Evolutionary conservation across 2,329 filamentous ascomycete species (phyloP), one percentile per base, ranked within the genome.

Genomic region (Triangularia setosa): DNA sequence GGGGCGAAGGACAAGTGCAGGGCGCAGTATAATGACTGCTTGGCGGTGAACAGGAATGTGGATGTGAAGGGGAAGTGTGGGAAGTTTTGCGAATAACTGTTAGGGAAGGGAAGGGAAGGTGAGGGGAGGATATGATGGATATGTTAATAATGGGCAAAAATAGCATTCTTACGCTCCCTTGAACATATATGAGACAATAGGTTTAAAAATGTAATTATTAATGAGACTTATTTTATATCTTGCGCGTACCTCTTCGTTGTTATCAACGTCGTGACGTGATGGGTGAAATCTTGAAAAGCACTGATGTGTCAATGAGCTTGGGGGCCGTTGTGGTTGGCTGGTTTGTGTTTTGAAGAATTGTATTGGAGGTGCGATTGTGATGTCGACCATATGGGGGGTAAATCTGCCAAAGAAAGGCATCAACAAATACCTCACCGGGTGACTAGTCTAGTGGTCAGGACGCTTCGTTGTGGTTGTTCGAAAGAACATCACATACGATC

Each of bases 21-120:
- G 64, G 73, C 75, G 21, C 83, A 85, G 76, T 82, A 82, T 69
- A 67, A 68, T 3, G 82, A 84, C 70, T 85, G 83, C 66, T 69
- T 83, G 64, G 57, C 40, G 14, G 72, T 74, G 27, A 85, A 86
- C 73, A 72, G 69, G 65, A 68, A 73, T 12, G 73, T 79, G 28
- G 74, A 74, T 48, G 75, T 73, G 4, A 67, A 67, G 7, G 72
- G 73, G 33, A 78, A 81, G 69, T 84, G 82, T 23, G 58, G 60
- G 2, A 58, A 52, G 33, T 65, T 61, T 62, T 57, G 58, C 1
- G 40, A 48, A n/a, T 48, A 48, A 48, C 12, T 25, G n/a, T 23
- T 2, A 74, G 64, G 55, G 52, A 27, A 23, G 8, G 23, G 24
- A 27, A 27, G 21, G 24, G 82, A 72, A 66, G 75, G 75, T 40